These are phyloP conservation scores for Trichoderma aggressivum DNA, from an alignment of 2,329 filamentous ascomycete species.

Conservation along the genomic window DNA sequence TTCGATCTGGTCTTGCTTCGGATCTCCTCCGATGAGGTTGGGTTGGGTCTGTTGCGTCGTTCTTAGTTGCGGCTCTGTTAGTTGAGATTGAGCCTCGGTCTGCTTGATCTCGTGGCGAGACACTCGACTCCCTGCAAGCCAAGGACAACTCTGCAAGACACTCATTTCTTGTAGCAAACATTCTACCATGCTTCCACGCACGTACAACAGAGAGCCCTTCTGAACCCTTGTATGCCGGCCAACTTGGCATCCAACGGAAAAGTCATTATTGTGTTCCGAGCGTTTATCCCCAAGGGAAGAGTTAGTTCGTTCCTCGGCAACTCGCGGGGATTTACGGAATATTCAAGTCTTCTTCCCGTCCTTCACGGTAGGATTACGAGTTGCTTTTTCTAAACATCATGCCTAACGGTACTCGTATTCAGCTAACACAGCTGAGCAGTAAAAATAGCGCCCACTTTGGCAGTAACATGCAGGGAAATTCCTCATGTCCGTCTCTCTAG, in stretches of 20 bases:
- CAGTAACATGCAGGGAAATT: neutral
- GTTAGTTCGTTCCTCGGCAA: neutral
- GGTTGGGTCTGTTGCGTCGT: neutral
- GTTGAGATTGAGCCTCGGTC: neutral
- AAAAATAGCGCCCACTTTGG: neutral
- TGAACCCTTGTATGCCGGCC: neutral
- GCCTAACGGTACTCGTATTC: neutral
- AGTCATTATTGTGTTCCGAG: neutral
- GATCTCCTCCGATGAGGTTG: neutral
- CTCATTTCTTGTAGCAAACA: neutral
- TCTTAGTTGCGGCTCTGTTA: neutral
- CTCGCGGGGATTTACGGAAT: neutral
- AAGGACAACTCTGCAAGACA: neutral
- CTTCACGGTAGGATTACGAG: neutral
- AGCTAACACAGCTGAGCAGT: neutral
- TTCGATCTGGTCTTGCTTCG: neutral
- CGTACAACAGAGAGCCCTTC: neutral
- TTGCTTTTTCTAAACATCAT: neutral
- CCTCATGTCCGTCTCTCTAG: neutral
- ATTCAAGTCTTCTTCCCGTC: neutral
- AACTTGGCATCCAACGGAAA: neutral
- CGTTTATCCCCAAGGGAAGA: neutral
- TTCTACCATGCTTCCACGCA: neutral
- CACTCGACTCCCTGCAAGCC: neutral
- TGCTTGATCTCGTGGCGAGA: neutral